Base-by-base conservation (phyloP, 371 early-diverging fungal species). In the Syncephalastrum contaminatum region DNA sequence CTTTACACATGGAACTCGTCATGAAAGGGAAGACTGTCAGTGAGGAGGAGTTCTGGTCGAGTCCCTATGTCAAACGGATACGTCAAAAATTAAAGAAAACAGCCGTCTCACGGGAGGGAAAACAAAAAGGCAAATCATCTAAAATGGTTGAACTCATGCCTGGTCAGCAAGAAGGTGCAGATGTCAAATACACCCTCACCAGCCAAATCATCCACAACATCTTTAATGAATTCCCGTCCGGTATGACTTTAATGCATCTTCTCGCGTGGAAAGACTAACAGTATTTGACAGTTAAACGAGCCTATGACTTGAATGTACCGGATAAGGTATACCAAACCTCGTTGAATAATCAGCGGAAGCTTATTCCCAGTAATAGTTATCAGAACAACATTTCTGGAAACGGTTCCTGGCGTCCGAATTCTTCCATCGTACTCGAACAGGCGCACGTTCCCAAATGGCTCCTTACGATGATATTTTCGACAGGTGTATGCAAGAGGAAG, bases 41-140 rank as follows among this genome's bases (percentile, higher is more conserved):
- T 8, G 96, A 96, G 64, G 93, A 94, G 56, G 96, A 94, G 59
- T 96, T 96, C 61, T 96, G 96, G 96, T 83, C 86, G 51, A 86
- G 85, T 54, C 81, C 92, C 13, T 81, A 88, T 66, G 86, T 88
- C 24, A 69, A 72, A 16, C 63, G 64, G 39, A 70, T 71, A 52
- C 64, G 72, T 50, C 70, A 71, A 80, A 81, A 92, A 66, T 59
- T 91, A 43, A 74, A 94, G 46, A 77, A 82, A 55, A 89, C 89
- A 56, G 88, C 92, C 52, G 72, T 80, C 0, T 84, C 85, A 30
- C 74, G 83, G 53, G 74, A 79, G 58, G 82, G 81, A 30, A 89
- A 89, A 54, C 88, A 88, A 55, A 92, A 88, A 61, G 97, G 96
- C n/a, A 85, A 85, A 53, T 86, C 91, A 1, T 90, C 92, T 4